Base-by-base conservation (phyloP, 768 basidiomycete genomes). In the Podaxis mareebaensis region DNA sequence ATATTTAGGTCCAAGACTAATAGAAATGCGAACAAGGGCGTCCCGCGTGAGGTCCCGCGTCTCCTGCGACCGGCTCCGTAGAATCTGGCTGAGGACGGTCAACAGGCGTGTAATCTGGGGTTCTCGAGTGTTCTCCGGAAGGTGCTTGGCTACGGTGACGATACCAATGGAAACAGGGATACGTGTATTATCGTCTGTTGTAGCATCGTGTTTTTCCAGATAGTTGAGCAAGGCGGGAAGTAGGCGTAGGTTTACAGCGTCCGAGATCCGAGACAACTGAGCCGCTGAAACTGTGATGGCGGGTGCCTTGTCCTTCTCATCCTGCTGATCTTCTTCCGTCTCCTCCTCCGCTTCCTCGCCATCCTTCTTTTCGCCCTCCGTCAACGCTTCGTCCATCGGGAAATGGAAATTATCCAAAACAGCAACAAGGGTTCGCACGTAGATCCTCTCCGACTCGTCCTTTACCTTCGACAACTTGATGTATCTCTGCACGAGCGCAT, bases 11-110 rank as follows among this genome's bases (percentile, higher is more conserved):
- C 94, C 95, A 6, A 95, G 77, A 20, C 80, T 80, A 12, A 88
- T 79, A 1, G 85, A 86, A 52, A 98, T 94, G 53, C 90, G 91
- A 70, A 87, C 89, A 6, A 97, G 75, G 0, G 94, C 90, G 56
- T 95, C 92, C 13, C 94, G 83, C 5, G 89, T 85, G 40, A 96
- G 81, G 68, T 97, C 95, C 63, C 97, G 82, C 1, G 93, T 94
- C 67, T 98, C 95, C 71, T 96, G 94, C 13, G 95, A 95, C 67
- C 86, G 90, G 73, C 94, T 97, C n/a, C 94, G 90, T 44, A 99
- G 80, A 40, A 91, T 89, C 70, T 99, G 96, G 68, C 90, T 87
- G 60, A 98, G 83, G 24, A 91, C 85, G 1, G 94, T 98, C 64
- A 99, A 71, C 12, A 98, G 78, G 28, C 89, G 85, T 0, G 84